Evolutionary conservation across 345 rosid species (phyloP).

Genomic region (Pistacia atlantica): DNA sequence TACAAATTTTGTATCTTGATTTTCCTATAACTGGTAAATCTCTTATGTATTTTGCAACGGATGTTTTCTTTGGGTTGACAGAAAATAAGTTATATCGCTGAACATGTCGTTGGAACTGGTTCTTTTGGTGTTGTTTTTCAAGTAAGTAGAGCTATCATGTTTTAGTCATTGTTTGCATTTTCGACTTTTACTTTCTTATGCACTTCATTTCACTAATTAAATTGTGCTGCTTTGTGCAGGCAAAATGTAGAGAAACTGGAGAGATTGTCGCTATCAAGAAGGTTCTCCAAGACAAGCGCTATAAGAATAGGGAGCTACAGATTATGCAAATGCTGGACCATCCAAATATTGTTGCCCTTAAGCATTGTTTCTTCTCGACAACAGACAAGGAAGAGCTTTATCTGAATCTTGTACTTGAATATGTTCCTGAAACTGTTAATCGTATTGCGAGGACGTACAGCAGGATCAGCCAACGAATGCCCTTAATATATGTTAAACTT

Average conservation of each 20-base stretch:
- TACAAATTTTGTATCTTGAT: neutral
- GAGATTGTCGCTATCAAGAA: slow-evolving; percentile 95
- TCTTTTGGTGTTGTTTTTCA: slow-evolving; percentile 95
- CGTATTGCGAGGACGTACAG: slow-evolving; percentile 81
- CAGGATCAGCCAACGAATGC: slow-evolving; percentile 84
- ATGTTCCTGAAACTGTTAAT: slow-evolving; percentile 88
- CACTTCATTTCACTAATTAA: too few relatives aligned
- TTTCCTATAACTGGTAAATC: slow-evolving; percentile 2
- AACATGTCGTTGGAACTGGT: slow-evolving; percentile 96
- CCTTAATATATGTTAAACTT: slow-evolving; percentile 90
- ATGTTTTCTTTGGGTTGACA: slow-evolving; percentile 39
- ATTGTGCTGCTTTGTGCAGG: slow-evolving; percentile 53
- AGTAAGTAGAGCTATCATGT: slow-evolving; percentile 44
- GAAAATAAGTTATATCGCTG: slow-evolving; percentile 88
- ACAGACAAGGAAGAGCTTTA: slow-evolving; percentile 95
- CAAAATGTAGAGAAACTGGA: slow-evolving; percentile 95
- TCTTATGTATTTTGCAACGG: slow-evolving; percentile 17
- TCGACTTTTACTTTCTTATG: neutral
- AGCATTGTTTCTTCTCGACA: slow-evolving; percentile 90
- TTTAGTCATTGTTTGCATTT: slow-evolving; percentile 13
- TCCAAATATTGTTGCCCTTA: slow-evolving; percentile 86
- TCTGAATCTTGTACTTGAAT: slow-evolving; percentile 94
- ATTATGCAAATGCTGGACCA: slow-evolving; percentile 92
- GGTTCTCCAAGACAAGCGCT: slow-evolving; percentile 96
- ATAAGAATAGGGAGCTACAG: slow-evolving; percentile 94